phyloP scores from a whole-genome alignment of 306 rosid species.

The Ammopiptanthus mongolicus region DNA sequence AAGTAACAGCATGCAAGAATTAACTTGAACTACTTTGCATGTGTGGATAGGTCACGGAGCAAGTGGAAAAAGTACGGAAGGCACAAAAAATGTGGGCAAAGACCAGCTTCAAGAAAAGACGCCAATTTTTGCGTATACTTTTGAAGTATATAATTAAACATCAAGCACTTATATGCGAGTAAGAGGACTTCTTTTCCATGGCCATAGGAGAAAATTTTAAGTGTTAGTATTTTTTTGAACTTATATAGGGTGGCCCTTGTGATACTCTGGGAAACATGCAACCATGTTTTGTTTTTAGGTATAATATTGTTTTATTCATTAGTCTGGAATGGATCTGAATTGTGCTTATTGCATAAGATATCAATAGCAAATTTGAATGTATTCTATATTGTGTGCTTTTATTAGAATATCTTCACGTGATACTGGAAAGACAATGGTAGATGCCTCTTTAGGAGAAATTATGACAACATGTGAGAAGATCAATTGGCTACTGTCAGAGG shows the following conservation, averaged over 20 bases:
- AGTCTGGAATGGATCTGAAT: neutral
- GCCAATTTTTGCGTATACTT: slow-evolving; percentile 78
- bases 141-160: slow-evolving; percentile 78
- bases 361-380: neutral
- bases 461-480: slow-evolving; percentile 97
- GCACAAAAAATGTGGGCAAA: slow-evolving; percentile 81
- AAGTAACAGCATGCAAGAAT: neutral
- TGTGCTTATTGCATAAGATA: slow-evolving; percentile 4
- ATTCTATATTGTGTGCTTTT: slow-evolving; percentile 27
- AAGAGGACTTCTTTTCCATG: slow-evolving; percentile 33
- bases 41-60: slow-evolving; percentile 70
- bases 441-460: slow-evolving; percentile 87
- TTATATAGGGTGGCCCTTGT: neutral
- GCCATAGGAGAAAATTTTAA: slow-evolving; percentile 13
- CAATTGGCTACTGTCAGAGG: slow-evolving; percentile 92
- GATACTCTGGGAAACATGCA: neutral
- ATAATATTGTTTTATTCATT: slow-evolving; percentile 5
- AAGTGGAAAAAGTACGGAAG: slow-evolving; percentile 67
- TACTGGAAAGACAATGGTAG: slow-evolving; percentile 95
- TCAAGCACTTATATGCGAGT: slow-evolving; percentile 96
- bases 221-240: neutral
- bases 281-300: neutral
- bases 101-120: slow-evolving; percentile 88
- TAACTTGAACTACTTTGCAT: slow-evolving; percentile 17
- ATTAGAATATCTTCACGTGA: slow-evolving; percentile 83